Base-by-base conservation (phyloP, 306 rosid genomes). In the Cyamopsis tetragonoloba region DNA sequence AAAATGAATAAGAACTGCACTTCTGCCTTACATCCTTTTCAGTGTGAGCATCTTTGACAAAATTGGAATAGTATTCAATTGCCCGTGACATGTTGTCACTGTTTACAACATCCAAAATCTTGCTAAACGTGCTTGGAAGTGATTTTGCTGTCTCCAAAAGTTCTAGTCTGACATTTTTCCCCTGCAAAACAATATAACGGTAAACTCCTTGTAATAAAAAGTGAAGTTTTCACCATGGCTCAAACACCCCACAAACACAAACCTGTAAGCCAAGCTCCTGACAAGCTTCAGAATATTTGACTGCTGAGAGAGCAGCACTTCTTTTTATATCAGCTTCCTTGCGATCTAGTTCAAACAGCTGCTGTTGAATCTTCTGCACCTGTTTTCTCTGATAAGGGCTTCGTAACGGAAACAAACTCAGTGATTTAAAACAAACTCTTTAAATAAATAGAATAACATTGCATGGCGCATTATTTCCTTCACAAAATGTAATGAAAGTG, bases 241-340 rank as follows among this genome's bases (percentile, higher is more conserved):
- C 20, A 47, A 61, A 72, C 61, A 75, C 9, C 27, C 59, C 10
- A 32, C 5, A 54, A 66, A 71, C 28, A 38, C 73, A 71, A 41
- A 92, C 98, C 98, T 92, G 89, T 80, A 92, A 83, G 20, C 98
- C 92, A 74, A 92, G 97, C 83, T 93, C 96, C 79, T 88, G 97
- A 68, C 99, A 93, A 77, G 99, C 97, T 85, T 93, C 99, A 22
- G 59, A 81, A 64, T 89, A 93, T 77, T 81, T 93, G 42, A 80
- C 73, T 20, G 91, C 97, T 7, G 95, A 93, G 27, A 88, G 82
- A 37, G 95, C 83, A 6, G 96, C 88, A 59, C 77, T 88, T 84
- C 97, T 84, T 86, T 86, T 90, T 64, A 85, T 80, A 81, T 93
- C 99, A 75, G 88, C 79, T 79, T 93, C 99, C 79, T 90, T 93